Evolutionary conservation across 495 filamentous ascomycete genomes (phyloP).

Genomic region (Penicillium mononematosum): DNA sequence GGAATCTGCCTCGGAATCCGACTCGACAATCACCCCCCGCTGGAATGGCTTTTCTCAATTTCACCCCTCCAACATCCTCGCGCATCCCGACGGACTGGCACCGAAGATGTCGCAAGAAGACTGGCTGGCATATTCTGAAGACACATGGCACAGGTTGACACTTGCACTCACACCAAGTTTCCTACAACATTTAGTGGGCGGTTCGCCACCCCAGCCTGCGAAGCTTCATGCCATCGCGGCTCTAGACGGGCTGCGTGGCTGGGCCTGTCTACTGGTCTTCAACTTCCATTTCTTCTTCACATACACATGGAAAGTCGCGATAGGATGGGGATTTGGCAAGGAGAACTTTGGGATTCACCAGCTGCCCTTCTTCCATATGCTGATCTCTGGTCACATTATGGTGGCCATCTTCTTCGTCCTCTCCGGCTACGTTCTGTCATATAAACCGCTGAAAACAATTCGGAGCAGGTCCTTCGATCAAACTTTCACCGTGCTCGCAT

Average conservation of each 20-base stretch:
- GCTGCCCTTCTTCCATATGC: slow-evolving; percentile 60
- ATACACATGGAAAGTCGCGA: slow-evolving; percentile 47
- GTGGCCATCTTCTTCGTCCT: slow-evolving; percentile 75
- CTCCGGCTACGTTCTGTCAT: slow-evolving; percentile 66
- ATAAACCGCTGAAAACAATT: slow-evolving; percentile 61
- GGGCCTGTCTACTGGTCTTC: slow-evolving; percentile 53
- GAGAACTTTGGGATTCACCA: slow-evolving; percentile 58
- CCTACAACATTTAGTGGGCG: slow-evolving; percentile 41
- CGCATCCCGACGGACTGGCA: slow-evolving; percentile 24
- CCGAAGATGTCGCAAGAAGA: slow-evolving; percentile 28
- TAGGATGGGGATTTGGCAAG: slow-evolving; percentile 49
- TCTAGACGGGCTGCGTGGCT: slow-evolving; percentile 52
- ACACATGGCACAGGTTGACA: slow-evolving; percentile 31
- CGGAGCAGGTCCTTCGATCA: slow-evolving; percentile 53
- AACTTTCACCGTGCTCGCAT: slow-evolving; percentile 50
- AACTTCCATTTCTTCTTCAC: slow-evolving; percentile 55
- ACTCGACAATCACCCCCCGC: slow-evolving; percentile 14
- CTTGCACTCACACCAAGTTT: slow-evolving; percentile 44
- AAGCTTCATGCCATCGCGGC: slow-evolving; percentile 47
- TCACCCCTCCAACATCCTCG: slow-evolving; percentile 32
- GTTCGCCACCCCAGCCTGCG: slow-evolving; percentile 27
- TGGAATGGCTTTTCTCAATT: slow-evolving; percentile 32
- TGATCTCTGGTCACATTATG: slow-evolving; percentile 67
- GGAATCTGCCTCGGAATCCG: slow-evolving; percentile 22
- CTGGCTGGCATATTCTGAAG: slow-evolving; percentile 32